These are phyloP conservation scores for Clavispora asparagi DNA, from an alignment of 805 yeast species.

Conservation along the genomic window DNA sequence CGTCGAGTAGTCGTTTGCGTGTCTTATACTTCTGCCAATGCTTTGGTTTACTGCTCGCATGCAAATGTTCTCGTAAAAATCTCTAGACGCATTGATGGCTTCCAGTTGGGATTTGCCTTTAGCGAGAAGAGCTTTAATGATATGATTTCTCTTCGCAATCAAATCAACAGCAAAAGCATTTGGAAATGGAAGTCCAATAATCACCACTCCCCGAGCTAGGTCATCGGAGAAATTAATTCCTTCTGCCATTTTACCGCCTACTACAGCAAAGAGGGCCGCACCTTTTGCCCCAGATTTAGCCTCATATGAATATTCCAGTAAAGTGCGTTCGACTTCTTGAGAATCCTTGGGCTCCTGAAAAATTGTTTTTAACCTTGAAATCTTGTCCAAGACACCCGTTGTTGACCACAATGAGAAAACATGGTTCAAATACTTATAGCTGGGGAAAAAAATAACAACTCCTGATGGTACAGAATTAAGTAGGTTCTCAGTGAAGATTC, in stretches of 20 bases:
- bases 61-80: slow-evolving; percentile 76
- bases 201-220: slow-evolving; percentile 79
- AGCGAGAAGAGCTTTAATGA: slow-evolving; percentile 47
- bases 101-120: slow-evolving; percentile 42
- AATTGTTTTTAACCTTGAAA: slow-evolving; percentile 40
- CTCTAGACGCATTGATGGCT: slow-evolving; percentile 46
- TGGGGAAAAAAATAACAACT: slow-evolving; percentile 77
- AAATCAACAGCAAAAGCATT: slow-evolving; percentile 79
- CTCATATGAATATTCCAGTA: slow-evolving; percentile 46
- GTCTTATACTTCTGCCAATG: slow-evolving; percentile 88
- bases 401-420: slow-evolving; percentile 51
- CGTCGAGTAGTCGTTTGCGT: slow-evolving; percentile 71
- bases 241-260: slow-evolving; percentile 89
- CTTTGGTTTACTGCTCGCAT: slow-evolving; percentile 91
- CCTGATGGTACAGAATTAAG: slow-evolving; percentile 59
- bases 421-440: slow-evolving; percentile 65
- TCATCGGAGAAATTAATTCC: slow-evolving; percentile 89
- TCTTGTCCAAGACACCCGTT: slow-evolving; percentile 21
- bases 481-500: slow-evolving; percentile 42
- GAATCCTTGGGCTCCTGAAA: slow-evolving; percentile 52
- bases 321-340: slow-evolving; percentile 37
- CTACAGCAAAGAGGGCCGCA: slow-evolving; percentile 74
- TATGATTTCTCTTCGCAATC: slow-evolving; percentile 61
- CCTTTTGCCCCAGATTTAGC: slow-evolving; percentile 40
- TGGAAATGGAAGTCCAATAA: slow-evolving; percentile 89